Percentiles rank a stretch among this genome's conserved stretches.
Evolutionary conservation across 2,329 filamentous ascomycete genomes (phyloP).

Genomic region (Elsinoe necatrix): DNA sequence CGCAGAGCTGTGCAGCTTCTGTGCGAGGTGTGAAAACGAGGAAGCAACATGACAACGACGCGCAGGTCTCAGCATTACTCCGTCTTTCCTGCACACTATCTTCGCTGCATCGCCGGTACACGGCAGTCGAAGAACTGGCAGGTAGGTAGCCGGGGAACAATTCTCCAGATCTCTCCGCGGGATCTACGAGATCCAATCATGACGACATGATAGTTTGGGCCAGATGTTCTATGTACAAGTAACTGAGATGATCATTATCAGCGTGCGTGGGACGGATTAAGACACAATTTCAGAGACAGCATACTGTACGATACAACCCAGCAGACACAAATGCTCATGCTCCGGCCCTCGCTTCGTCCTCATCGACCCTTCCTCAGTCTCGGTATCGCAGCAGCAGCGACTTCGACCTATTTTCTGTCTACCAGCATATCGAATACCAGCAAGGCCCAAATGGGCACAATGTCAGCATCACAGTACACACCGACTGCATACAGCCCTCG

Average conservation of each 20-base stretch:
- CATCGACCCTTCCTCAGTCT: constrained; percentile 10
- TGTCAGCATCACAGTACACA: constrained; percentile 5
- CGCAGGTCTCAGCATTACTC: not conserved
- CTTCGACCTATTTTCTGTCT: not conserved
- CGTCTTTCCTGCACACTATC: not conserved
- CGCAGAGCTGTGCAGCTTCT: not conserved
- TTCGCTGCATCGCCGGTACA: not conserved
- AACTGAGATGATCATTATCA: too few relatives aligned
- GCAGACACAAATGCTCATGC: constrained; percentile 10
- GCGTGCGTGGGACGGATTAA: not conserved
- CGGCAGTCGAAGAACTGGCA: not conserved
- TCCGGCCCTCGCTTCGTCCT: not conserved
- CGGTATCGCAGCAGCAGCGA: constrained; percentile 10
- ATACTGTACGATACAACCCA: not conserved
- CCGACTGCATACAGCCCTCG: constrained; percentile 24
- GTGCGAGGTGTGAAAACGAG: not conserved
- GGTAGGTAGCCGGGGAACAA: not conserved
- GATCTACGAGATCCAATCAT: constrained; percentile 10
- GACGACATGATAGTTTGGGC: constrained; percentile 8
- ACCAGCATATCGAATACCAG: not conserved
- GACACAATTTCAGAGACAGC: not conserved
- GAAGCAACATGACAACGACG: not conserved
- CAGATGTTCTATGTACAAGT: not conserved
- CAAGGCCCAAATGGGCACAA: not conserved
- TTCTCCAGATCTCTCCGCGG: not conserved